Evolutionary conservation across 2,329 filamentous ascomycete genomes (phyloP), one percentile per base, ranked within the genome.

Genomic region (Talaromyces sp.): DNA sequence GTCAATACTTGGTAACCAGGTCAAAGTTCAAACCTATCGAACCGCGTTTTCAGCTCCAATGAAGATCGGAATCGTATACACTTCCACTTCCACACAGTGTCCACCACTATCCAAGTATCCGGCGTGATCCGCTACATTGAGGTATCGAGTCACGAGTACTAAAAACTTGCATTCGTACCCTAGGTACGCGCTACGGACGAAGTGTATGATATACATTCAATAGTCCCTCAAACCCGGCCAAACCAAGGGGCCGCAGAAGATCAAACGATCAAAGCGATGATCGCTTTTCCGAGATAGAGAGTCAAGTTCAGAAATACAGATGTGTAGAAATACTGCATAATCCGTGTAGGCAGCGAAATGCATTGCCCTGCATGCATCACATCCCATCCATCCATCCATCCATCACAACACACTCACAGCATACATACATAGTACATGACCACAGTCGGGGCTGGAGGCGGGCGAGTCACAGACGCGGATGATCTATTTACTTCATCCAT

Each of bases 261-360:
- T 35, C 7, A 56, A 50, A 16, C 14, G 47, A 16, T 27, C 47
- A 50, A 50, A 31, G 19, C 47, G 22, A 27, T 47, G 19, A 19
- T 27, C 22, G 24, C 43, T 22, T 5, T n/a, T 16, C n/a, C 10
- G 22, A 13, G 43, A 1, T 16, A 43, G 41, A 9, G 14, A 43
- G 27, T 43, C 41, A 43, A 43, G 41, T 43, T 19, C 14, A 41
- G 16, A 41, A 7, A 6, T 22, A 47, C 19, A 19, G 43, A 27
- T 49, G 27, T 7, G 27, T 31, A 31, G 27, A 22, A 22, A 49
- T 22, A 49, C 45, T 50, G 47, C 47, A 50, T 49, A 49, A 49
- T 49, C 45, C 45, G 19, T 16, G 47, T 50, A 50, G 47, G 47
- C 47, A 47, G 43, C 41, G 70, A 73, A 33, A 69, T 72, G 63